Percentiles rank a stretch among this genome's conserved stretches.
Evolutionary conservation across 148 eudicot genomes (phyloP).

Genomic region (Fallopia convolvulus): DNA sequence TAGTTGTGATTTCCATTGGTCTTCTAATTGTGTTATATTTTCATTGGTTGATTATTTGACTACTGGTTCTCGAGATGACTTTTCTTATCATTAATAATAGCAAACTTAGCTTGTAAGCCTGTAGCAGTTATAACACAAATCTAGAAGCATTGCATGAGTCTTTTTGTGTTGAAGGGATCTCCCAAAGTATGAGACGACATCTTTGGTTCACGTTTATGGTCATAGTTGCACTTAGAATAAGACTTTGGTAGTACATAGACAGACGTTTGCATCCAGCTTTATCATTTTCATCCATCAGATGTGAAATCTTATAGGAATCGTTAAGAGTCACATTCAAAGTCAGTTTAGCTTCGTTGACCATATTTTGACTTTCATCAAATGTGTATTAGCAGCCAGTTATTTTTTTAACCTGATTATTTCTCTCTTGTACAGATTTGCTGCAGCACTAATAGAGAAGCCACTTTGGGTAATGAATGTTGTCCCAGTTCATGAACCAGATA

Average conservation of each 20-base stretch:
- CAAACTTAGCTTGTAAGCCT: background rate
- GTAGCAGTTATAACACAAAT: background rate
- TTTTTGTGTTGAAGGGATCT: background rate
- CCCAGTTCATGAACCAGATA: slow-evolving; percentile 70
- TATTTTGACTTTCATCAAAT: background rate
- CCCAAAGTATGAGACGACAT: no score
- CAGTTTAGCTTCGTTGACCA: background rate
- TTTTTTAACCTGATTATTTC: background rate
- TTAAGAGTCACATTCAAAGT: background rate
- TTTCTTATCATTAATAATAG: background rate
- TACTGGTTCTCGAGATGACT: background rate
- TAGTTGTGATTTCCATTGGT: background rate
- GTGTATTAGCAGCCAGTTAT: background rate
- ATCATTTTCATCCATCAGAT: background rate
- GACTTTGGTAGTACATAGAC: background rate
- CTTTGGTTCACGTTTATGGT: background rate
- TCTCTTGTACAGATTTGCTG: slow-evolving; percentile 64
- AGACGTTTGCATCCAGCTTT: background rate
- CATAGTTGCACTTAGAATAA: background rate
- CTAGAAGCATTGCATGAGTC: background rate
- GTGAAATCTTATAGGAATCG: background rate
- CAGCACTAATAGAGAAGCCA: slow-evolving; percentile 58
- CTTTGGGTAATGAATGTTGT: slow-evolving; percentile 94
- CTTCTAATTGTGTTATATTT: background rate
- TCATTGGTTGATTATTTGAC: background rate